A percentile compares a stretch with the other conserved stretches of the same genome.
phyloP scores from a whole-genome alignment of 2,329 filamentous ascomycete species.

The Massarina eburnea region DNA sequence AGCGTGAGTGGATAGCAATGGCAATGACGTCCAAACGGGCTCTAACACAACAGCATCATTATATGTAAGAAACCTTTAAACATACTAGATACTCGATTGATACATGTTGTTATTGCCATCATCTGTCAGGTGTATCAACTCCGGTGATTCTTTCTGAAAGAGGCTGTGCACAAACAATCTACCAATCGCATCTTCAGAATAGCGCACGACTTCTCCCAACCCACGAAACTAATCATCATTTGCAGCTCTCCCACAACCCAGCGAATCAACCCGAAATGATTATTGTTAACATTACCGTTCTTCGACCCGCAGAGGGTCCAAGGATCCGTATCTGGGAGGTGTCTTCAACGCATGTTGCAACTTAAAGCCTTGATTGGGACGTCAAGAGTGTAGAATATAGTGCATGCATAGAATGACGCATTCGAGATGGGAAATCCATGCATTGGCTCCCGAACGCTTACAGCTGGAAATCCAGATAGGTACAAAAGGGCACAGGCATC shows the following conservation, averaged over 20 bases:
- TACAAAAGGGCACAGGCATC: constrained; percentile 24
- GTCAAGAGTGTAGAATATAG: constrained; percentile 1
- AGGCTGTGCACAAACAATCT: not conserved
- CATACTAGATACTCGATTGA: no score
- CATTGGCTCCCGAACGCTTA: no score
- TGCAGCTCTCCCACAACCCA: no score
- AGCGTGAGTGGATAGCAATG: no score
- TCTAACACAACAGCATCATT: no score
- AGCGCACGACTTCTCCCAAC: constrained; percentile 1
- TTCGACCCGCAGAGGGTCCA: not conserved
- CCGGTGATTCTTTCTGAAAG: no score
- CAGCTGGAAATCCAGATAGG: constrained; percentile 3
- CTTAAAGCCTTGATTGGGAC: constrained; percentile 22
- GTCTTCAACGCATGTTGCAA: constrained; percentile 18
- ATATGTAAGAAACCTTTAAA: no score
- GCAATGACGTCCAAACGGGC: no score
- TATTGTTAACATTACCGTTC: not conserved
- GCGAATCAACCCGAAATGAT: constrained; percentile 1
- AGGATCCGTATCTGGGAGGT: constrained; percentile 1
- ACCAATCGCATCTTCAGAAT: constrained; percentile 1
- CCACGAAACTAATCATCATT: not conserved
- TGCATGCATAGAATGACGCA: constrained; percentile 27
- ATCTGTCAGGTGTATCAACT: no score
- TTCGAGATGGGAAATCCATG: constrained; percentile 7
- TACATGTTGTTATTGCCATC: no score